Evolutionary conservation across 495 filamentous ascomycete species (phyloP).

Genomic region (Rusavskia elegans): DNA sequence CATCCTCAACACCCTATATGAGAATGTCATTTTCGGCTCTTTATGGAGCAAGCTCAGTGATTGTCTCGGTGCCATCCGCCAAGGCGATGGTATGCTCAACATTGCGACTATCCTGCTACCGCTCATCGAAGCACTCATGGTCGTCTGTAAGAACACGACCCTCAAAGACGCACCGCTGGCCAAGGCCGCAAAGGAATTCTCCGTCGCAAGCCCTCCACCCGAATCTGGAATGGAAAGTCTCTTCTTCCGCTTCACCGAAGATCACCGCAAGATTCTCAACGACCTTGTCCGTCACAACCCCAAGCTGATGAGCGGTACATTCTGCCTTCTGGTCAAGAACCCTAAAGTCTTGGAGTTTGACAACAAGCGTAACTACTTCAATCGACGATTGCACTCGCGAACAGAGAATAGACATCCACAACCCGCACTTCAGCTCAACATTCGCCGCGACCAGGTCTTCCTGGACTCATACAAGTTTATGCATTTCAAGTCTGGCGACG

Average conservation of each 20-base stretch:
- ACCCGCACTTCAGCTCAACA: constrained; percentile 69
- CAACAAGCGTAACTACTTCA: constrained; percentile 99
- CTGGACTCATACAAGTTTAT: constrained; percentile 92
- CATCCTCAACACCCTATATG: constrained; percentile 72
- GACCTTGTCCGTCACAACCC: constrained; percentile 94
- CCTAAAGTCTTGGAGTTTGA: constrained; percentile 98
- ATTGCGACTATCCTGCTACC: constrained; percentile 90
- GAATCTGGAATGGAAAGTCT: constrained; percentile 73
- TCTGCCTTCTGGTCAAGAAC: constrained; percentile 91
- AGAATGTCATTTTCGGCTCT: constrained; percentile 72
- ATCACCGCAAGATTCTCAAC: constrained; percentile 95
- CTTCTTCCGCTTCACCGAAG: constrained; percentile 97
- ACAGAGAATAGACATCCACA: constrained; percentile 48
- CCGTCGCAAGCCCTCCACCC: constrained; percentile 58
- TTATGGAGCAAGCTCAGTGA: constrained; percentile 92
- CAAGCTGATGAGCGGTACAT: constrained; percentile 94
- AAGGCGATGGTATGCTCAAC: constrained; percentile 88
- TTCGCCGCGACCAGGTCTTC: constrained; percentile 93
- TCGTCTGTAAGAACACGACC: constrained; percentile 93
- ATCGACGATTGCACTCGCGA: constrained; percentile 71
- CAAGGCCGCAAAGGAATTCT: constrained; percentile 49
- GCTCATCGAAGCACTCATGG: constrained; percentile 92
- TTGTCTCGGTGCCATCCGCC: constrained; percentile 73
- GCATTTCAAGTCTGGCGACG: constrained; percentile 85
- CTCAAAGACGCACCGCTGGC: constrained; percentile 50